Conservation (phyloP, 495 filamentous ascomycete genomes). For the Echria macrotheca region DNA sequence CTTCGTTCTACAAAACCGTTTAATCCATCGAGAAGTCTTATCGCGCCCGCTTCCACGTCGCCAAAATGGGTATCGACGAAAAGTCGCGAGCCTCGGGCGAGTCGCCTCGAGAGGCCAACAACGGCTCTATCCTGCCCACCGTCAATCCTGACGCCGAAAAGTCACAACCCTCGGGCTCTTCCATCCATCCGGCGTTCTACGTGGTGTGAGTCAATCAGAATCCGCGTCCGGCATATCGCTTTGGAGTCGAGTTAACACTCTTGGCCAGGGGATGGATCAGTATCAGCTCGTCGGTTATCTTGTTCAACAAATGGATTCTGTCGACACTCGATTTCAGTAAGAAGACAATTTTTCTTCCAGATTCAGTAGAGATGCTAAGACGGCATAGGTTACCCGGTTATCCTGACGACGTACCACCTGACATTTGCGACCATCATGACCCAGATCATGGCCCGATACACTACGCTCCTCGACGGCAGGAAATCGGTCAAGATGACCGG, state of each 20-base stretch:
- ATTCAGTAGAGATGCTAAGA: conserved; percentile 26
- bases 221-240: not conserved
- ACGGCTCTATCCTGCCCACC: conserved; percentile 66
- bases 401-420: conserved; percentile 92
- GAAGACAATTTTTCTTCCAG: conserved; percentile 33
- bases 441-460: conserved; percentile 80
- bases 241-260: not conserved
- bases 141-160: conserved; percentile 70
- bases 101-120: conserved; percentile 49
- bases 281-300: conserved; percentile 85
- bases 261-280: conserved; percentile 75
- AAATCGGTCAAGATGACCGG: conserved; percentile 94
- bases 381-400: conserved; percentile 53
- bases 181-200: conserved; percentile 81
- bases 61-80: conserved; percentile 54
- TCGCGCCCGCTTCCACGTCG: no score
- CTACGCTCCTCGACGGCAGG: conserved; percentile 77
- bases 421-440: conserved; percentile 85
- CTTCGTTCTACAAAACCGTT: not conserved
- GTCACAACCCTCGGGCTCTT: conserved; percentile 52
- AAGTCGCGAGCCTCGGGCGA: conserved; percentile 78
- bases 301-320: conserved; percentile 99
- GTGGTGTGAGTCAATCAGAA: conserved; percentile 60
- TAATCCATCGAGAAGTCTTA: not conserved
- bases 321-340: conserved; percentile 78